Conservation (phyloP, 169 alveolate genomes). For the Plasmodium relictum region DNA sequence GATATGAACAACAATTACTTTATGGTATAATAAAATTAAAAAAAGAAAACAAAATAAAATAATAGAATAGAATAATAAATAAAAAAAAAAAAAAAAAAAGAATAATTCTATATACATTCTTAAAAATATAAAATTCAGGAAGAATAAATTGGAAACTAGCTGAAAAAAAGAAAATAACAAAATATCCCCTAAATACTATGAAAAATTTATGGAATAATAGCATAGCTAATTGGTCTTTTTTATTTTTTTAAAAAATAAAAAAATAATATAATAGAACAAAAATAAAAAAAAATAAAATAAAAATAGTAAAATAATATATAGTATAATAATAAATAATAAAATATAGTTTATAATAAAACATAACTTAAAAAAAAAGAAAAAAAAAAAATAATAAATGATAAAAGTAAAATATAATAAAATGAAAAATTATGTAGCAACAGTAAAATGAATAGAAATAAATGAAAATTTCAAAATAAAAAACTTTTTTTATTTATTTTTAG, state of each 20-base stretch:
- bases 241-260: not conserved
- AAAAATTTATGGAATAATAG: constrained; percentile 68
- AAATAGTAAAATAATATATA: not conserved
- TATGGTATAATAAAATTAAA: constrained; percentile 32
- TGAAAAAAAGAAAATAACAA: constrained; percentile 70
- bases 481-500: constrained; percentile 26
- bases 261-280: not conserved
- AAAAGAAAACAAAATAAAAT: not conserved
- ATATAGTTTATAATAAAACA: not conserved
- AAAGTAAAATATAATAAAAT: no score
- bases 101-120: not conserved
- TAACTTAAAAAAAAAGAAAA: constrained; percentile 5
- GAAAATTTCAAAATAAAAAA: no score
- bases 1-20: constrained; percentile 63
- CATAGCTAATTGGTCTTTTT: constrained; percentile 58
- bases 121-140: constrained; percentile 26
- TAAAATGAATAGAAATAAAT: no score
- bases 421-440: not conserved
- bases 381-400: no score
- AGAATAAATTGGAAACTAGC: constrained; percentile 66
- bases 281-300: no score
- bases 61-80: not conserved
- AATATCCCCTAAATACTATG: constrained; percentile 56
- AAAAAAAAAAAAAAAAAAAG: constrained; percentile 11
- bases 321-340: not conserved